Base-by-base conservation (phyloP, 306 rosid species). In the Sicyos baderoa region DNA sequence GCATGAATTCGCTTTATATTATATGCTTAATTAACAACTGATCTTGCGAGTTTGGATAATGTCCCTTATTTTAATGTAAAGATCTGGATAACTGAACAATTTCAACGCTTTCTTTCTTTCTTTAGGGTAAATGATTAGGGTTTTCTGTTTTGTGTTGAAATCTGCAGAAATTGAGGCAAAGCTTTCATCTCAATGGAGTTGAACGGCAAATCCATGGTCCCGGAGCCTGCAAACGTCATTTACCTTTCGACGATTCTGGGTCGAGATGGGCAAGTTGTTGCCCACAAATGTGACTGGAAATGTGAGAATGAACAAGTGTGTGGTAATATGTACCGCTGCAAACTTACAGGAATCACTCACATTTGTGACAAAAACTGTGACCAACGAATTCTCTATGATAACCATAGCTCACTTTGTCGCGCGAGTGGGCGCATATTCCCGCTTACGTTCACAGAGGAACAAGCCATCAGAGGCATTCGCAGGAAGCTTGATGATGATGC, bases 301-400 rank as follows among this genome's bases (percentile, higher is more conserved):
- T 93, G 99, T 79, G 74, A 93, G 83, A 93, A 90, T 3, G 99
- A 93, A 76, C 91, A 80, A 78, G 85, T 93, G 53, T 93, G 87
- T 73, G 99, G 96, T 62, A 93, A 93, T 76, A 90, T 90, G 89
- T 93, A 88, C 74, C 85, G 87, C 79, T 93, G 99, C 95, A 93
- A 90, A 82, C 76, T 84, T 60, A 90, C 99, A 40, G 97, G 97
- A 69, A 80, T 86, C 73, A 93, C 97, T 80, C 99, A 93, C 86
- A 90, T 93, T 72, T 93, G 99, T 79, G 99, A 94, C 89, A 90
- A 88, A 71, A 94, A 94, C 84, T 94, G 97, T 84, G 79, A 88
- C 84, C 97, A 88, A 85, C 83, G 95, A 83, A 94, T 94, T 84
- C 66, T 94, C 74, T 94, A 90, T 75, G 99, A 94, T 75, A 94